Base-by-base conservation (phyloP, 2,329 filamentous ascomycete genomes). In the Herpotrichia juniperi region DNA sequence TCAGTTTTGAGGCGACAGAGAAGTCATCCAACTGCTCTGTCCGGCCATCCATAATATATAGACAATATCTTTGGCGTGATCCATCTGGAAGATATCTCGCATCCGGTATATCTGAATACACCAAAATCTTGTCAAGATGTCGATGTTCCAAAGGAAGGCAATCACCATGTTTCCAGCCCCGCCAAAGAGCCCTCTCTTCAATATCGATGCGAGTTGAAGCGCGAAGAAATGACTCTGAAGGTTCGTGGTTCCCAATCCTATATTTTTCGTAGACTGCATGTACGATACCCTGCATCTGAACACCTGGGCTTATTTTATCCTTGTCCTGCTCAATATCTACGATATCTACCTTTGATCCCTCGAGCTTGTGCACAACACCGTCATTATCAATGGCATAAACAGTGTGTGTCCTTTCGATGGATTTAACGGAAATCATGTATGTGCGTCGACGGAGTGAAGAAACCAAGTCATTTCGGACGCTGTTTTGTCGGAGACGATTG, bases 221-320 rank as follows among this genome's bases (percentile, higher is more conserved):
- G 7, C 51, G 51, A 17, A 53, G 42, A 25, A 47, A 47, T n/a
- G 51, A 26, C 30, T 43, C 51, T 12, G 42, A 37, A 30, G 34
- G 46, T 22, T 46, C 24, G 24, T 34, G 51, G 14, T 43, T 37
- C 8, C 48, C 48, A 25, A 51, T 42, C 16, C 35, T 14, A 16
- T 48, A 37, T 21, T 32, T 48, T 17, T 54, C 47, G 42, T 50
- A 54, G 19, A 54, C 40, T 14, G 19, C 19, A 28, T 50, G 47
- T 26, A 54, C 51, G 11, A 32, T 35, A 3, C 40, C 32, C 17
- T 50, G 42, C 25, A 42, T 49, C n/a, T 21, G 8, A 7, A 46
- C 14, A 7, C 45, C 40, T 4, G 50, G 46, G 14, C 40, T 45
- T 17, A n/a, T 22, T 17, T 37, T 35, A 39, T 49, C 37, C 22